Base-by-base conservation (phyloP, 331 rosid species). In the Ulmus americana region DNA sequence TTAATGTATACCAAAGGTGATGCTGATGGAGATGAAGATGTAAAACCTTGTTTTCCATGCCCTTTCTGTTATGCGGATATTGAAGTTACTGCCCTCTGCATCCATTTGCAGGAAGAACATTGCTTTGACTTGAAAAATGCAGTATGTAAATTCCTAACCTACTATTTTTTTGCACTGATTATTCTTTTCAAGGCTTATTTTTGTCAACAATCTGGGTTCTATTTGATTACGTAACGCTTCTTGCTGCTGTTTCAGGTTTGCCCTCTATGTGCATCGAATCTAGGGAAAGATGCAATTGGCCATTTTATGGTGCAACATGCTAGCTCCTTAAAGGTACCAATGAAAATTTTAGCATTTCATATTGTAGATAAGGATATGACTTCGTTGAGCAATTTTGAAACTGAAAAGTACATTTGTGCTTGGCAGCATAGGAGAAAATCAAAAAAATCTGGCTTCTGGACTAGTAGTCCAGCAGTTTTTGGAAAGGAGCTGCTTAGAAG, bases 1-100 rank as follows among this genome's bases (percentile, higher is more conserved):
- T 51, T 8, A 39, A 46, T 59, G 0, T 64, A 9, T 68, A 13
- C 55, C 53, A 70, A 86, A 82, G 97, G 78, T 63, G 90, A 81
- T 45, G 78, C 85, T 0, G 91, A 90, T n/a, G 90, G 78, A 52
- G 86, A 90, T 56, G 89, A 84, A 22, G 97, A 87, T 51, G 54
- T 70, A 40, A 71, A 65, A 18, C 71, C 76, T 55, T 79, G 76
- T 64, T 78, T 94, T 58, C 82, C 80, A 18, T 94, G 99, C 75
- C 99, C 99, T 63, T 90, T 85, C 78, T 94, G 99, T 72, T 85
- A 83, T 74, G 80, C 82, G 61, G 96, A 90, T 56, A 78, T 94
- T 56, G 90, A 81, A 74, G 75, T 85, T 73, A 76, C 82, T 42
- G 13, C 67, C 22, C 82, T 83, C 71, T 85, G 91, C 76, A 66